Evolutionary conservation across 148 eudicot species (phyloP), one percentile per base, ranked within the genome.

Genomic region (Camellia granthamiana): DNA sequence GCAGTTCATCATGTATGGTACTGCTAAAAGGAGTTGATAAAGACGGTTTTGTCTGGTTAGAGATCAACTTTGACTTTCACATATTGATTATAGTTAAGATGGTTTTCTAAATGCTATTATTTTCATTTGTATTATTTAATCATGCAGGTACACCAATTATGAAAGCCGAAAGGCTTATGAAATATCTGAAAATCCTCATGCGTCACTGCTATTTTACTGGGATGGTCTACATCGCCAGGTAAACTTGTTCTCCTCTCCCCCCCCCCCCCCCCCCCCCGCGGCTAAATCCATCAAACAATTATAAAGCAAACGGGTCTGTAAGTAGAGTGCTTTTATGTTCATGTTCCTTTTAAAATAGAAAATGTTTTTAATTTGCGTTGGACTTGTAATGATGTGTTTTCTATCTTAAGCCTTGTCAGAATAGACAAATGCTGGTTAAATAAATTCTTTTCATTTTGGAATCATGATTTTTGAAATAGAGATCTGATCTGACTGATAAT

Each of bases 31-130:
- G 99, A 76, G 81, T 97, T 84, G 98, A 94, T 81, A 81, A 82
- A 81, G 87, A 86, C 87, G 99, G 99, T 70, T 97, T 97, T 89
- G 94, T 97, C 85, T 97, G 99, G 99, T 94, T 78, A 83, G 91
- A 84, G 46, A 3, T 71, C 60, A 68, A 69, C 16, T 72, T 23
- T 70, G 56, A 71, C 70, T 70, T 70, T 58, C 11, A 74, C 54
- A n/a, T 59, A 46, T 16, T 56, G 74, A 10, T 15, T 43, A 75
- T 62, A 51, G 43, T 23, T 72, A 5, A 18, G 23, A 51, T 72
- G 61, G 49, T 82, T 76, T 73, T 61, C 41, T 52, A 18, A 15
- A 15, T 78, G 10, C 30, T 49, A 69, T 54, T 46, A 6, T 42
- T 5, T 15, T 77, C 46, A 42, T 61, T 8, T 21, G 13, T 54